phyloP scores from a whole-genome alignment of 2,329 filamentous ascomycete species.

The Lasiodiplodia sp. region DNA sequence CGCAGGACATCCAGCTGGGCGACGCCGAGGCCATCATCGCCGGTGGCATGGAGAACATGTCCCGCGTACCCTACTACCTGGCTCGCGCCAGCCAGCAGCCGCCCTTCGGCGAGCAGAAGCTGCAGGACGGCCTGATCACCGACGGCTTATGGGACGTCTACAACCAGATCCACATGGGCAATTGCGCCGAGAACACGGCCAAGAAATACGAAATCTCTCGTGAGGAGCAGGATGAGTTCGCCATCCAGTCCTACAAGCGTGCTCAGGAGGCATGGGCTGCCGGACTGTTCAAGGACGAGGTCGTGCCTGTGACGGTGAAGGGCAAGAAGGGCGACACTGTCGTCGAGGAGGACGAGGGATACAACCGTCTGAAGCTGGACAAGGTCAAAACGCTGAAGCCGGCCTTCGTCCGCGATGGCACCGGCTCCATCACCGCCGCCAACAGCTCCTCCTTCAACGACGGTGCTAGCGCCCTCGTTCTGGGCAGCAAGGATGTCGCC shows the following conservation, averaged over 20 bases:
- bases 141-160: slow-evolving; percentile 97
- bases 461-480: slow-evolving; percentile 86
- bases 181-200: slow-evolving; percentile 92
- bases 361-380: slow-evolving; percentile 83
- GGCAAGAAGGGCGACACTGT: slow-evolving; percentile 80
- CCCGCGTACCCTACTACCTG: slow-evolving; percentile 88
- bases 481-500: slow-evolving; percentile 82
- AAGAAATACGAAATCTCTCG: slow-evolving; percentile 84
- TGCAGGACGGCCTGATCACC: slow-evolving; percentile 92
- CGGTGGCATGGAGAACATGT: slow-evolving; percentile 99
- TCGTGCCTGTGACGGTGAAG: slow-evolving; percentile 85
- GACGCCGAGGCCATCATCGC: slow-evolving; percentile 87
- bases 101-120: slow-evolving; percentile 83
- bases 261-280: slow-evolving; percentile 89
- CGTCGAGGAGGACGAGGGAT: slow-evolving; percentile 86
- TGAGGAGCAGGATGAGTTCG: slow-evolving; percentile 89
- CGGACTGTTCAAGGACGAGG: slow-evolving; percentile 85
- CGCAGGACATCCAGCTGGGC: slow-evolving; percentile 93
- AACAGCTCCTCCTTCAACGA: slow-evolving; percentile 96
- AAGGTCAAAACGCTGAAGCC: slow-evolving; percentile 89
- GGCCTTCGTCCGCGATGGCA: slow-evolving; percentile 87
- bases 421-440: slow-evolving; percentile 91
- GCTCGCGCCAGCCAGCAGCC: slow-evolving; percentile 82
- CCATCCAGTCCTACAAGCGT: slow-evolving; percentile 86
- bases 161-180: slow-evolving; percentile 97